Evolutionary conservation across 2,329 filamentous ascomycete species (phyloP).

Genomic region (Calonectria montana): DNA sequence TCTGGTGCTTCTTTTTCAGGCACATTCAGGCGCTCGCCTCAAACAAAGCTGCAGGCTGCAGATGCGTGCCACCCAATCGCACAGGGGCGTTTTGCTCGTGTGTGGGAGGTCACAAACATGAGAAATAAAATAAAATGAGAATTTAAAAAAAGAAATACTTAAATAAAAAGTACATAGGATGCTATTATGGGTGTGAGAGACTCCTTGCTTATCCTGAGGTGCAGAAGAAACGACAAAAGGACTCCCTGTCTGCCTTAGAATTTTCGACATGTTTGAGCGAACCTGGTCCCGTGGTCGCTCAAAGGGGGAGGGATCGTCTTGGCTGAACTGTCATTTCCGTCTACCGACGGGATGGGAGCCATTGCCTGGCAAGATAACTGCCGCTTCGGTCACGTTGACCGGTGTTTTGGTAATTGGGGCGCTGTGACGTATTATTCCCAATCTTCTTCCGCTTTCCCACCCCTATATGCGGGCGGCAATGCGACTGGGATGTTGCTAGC

Average conservation of each 20-base stretch:
- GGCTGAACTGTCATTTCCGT: slow-evolving; percentile 2
- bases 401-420: background rate
- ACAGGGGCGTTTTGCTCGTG: background rate
- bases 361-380: background rate
- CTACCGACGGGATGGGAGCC: slow-evolving; percentile 12
- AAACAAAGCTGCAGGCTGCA: slow-evolving; percentile 14
- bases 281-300: slow-evolving; percentile 6
- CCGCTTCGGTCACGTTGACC: background rate
- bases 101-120: background rate
- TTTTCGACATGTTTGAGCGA: slow-evolving; percentile 10
- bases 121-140: background rate
- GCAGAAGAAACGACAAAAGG: background rate
- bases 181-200: background rate
- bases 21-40: slow-evolving; percentile 9
- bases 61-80: slow-evolving; percentile 17
- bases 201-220: background rate
- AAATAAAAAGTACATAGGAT: background rate
- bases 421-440: background rate
- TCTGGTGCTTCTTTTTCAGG: background rate
- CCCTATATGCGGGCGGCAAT: background rate
- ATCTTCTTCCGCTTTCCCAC: background rate
- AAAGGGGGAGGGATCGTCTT: background rate
- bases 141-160: background rate
- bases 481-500: background rate
- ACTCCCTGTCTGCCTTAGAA: background rate